These are phyloP conservation scores for Obba rivulosa DNA, from an alignment of 768 basidiomycete genomes.

Conservation along the genomic window DNA sequence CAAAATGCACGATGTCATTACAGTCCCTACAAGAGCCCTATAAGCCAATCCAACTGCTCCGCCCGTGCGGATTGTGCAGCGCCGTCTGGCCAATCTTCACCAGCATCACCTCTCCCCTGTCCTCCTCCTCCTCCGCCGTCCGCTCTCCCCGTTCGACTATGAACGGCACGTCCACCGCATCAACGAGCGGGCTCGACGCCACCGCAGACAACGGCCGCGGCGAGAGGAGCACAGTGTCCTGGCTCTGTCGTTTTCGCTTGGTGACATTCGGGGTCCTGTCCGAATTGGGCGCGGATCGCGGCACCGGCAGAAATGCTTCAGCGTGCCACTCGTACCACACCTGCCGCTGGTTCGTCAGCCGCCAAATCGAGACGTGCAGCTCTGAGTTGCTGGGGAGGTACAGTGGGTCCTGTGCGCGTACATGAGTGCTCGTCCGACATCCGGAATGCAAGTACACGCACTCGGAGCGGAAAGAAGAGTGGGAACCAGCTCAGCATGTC, in stretches of 20 bases:
- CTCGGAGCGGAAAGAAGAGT: conserved; percentile 91
- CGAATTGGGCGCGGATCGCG: conserved; percentile 29
- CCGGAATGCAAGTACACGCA: conserved; percentile 28
- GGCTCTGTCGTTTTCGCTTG: not conserved
- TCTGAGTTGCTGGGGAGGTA: conserved; percentile 93
- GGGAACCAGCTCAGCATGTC: conserved; percentile 99
- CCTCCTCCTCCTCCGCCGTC: conserved; percentile 10
- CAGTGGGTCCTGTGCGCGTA: conserved; percentile 66
- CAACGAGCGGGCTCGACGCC: conserved; percentile 64
- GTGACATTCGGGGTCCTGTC: conserved; percentile 5
- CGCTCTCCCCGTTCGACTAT: conserved; percentile 12
- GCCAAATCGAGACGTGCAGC: conserved; percentile 90
- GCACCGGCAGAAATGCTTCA: conserved; percentile 79
- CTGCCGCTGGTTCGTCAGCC: conserved; percentile 79
- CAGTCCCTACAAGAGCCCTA: conserved; percentile 16
- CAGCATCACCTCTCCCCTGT: conserved; percentile 30
- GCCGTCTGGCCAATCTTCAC: conserved; percentile 95
- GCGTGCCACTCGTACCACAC: conserved; percentile 99
- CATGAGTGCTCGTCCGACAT: not conserved
- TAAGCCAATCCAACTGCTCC: conserved; percentile 91
- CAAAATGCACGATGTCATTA: no score
- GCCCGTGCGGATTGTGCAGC: conserved; percentile 86
- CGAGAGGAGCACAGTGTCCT: conserved; percentile 12
- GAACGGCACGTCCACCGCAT: conserved; percentile 46
- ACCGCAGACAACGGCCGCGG: conserved; percentile 11